These are phyloP conservation scores for Fusarium musae DNA, from an alignment of 2,329 filamentous ascomycete genomes.

Conservation along the genomic window DNA sequence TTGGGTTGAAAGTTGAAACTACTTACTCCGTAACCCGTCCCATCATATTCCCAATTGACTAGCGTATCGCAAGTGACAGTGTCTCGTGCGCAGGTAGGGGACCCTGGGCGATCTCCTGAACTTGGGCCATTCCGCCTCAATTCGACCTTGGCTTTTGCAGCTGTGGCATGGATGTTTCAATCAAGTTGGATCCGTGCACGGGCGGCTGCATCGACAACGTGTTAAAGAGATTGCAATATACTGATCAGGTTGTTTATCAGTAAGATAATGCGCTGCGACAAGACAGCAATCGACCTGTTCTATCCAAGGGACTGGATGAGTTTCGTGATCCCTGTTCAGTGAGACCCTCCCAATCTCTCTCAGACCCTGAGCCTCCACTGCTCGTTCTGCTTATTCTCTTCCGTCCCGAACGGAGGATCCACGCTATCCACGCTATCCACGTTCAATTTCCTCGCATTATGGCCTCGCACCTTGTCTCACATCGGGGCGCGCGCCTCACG, in stretches of 20 bases:
- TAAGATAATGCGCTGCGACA: background rate
- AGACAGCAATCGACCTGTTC: background rate
- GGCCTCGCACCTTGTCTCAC: constrained; percentile 22
- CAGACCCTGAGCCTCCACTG: constrained; percentile 32
- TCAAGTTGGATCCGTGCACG: constrained; percentile 17
- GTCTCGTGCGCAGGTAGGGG: constrained; percentile 33
- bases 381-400: constrained; percentile 22
- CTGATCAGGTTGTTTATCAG: constrained; percentile 13
- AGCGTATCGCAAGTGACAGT: constrained; percentile 28
- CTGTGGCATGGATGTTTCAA: background rate
- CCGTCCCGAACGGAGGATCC: constrained; percentile 21
- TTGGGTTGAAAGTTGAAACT: constrained; percentile 1
- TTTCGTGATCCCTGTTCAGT: constrained; percentile 38
- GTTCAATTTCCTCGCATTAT: constrained; percentile 28
- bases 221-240: constrained; percentile 15
- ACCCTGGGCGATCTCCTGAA: constrained; percentile 33
- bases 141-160: constrained; percentile 16
- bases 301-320: constrained; percentile 19
- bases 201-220: background rate
- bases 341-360: constrained; percentile 42
- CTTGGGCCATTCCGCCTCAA: constrained; percentile 26
- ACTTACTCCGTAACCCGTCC: constrained; percentile 18
- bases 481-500: constrained; percentile 18
- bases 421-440: constrained; percentile 33
- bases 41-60: constrained; percentile 31